Base-by-base conservation (phyloP, 164 flowering plant species). In the Vitis rupestris region DNA sequence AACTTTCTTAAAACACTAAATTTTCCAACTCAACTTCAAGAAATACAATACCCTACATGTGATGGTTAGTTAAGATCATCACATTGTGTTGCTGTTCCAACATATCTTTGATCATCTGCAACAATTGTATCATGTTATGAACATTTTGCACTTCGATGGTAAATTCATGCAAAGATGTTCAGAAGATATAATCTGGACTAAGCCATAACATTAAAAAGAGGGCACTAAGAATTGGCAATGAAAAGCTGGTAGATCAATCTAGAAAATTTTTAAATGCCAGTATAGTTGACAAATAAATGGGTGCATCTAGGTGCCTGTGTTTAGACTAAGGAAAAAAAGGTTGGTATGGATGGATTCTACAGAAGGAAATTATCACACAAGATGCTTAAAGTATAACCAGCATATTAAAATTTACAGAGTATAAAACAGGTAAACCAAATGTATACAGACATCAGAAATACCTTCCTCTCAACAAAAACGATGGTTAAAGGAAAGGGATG, bases 401-500 rank as follows among this genome's bases (percentile, higher is more conserved):
- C 15, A 61, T 10, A 30, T 63, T 48, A 6, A 16, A 8, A n/a
- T 8, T 71, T 9, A 17, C 10, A 48, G 13, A 61, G 44, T 12
- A 15, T 31, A 8, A 12, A 61, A 61, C 8, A 10, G 19, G n/a
- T 8, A 37, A n/a, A 37, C 7, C 19, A 44, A n/a, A 50, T 16
- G 9, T 12, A 23, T 12, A 58, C 8, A 67, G n/a, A 57, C 63
- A 48, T 2, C 10, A 29, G 4, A 16, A 50, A 23, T 82, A 85
- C 91, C 88, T 87, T 87, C 62, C 86, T 75, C 69, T 87, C 91
- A 13, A 85, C 91, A 81, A 87, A 87, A 47, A 87, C 89, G 69
- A 87, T 87, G 59, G 91, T 82, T 73, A 87, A 82, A 50, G 89
- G 91, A 67, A 80, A 74, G 11, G 81, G 75, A 66, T 70, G 86